Conservation (phyloP, 2,329 filamentous ascomycete species). For the Xylaria hypoxylon region DNA sequence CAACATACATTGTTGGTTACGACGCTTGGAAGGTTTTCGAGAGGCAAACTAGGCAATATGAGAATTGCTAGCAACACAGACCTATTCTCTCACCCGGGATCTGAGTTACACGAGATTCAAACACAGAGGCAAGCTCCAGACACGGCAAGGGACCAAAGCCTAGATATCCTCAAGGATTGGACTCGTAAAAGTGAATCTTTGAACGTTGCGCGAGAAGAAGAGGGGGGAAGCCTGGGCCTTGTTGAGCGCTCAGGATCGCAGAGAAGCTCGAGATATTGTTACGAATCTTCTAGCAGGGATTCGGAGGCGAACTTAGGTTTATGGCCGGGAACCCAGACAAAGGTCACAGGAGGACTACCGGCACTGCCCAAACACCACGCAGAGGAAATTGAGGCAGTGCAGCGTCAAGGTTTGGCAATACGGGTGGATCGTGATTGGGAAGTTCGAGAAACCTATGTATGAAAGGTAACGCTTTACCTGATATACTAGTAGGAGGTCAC, state of each 20-base stretch:
- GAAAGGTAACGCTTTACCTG: not conserved
- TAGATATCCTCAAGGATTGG: not conserved
- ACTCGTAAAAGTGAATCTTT: conserved; percentile 7
- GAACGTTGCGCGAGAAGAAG: conserved; percentile 8
- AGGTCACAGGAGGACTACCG: conserved; percentile 15
- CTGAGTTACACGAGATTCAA: not conserved
- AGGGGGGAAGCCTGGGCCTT: not conserved
- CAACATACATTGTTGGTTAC: not conserved
- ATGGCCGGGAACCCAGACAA: conserved; percentile 21
- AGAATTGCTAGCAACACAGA: not conserved
- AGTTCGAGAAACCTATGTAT: conserved; percentile 8
- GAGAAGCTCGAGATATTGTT: conserved; percentile 16
- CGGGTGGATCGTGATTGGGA: conserved; percentile 25
- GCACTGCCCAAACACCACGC: not conserved
- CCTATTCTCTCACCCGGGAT: not conserved
- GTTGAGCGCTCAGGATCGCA: conserved; percentile 5
- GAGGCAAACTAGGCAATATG: not conserved
- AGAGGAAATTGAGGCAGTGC: not conserved
- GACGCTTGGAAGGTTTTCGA: not conserved
- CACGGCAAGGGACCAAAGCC: not conserved
- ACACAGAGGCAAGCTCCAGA: not conserved
- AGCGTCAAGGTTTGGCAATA: conserved; percentile 14
- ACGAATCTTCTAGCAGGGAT: conserved; percentile 14
- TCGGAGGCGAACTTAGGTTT: conserved; percentile 5
- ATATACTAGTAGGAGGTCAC: not conserved